Percentiles rank a stretch among this genome's conserved stretches.
Evolutionary conservation across 495 filamentous ascomycete species (phyloP).

Genomic region (Aspergillus ostianus): DNA sequence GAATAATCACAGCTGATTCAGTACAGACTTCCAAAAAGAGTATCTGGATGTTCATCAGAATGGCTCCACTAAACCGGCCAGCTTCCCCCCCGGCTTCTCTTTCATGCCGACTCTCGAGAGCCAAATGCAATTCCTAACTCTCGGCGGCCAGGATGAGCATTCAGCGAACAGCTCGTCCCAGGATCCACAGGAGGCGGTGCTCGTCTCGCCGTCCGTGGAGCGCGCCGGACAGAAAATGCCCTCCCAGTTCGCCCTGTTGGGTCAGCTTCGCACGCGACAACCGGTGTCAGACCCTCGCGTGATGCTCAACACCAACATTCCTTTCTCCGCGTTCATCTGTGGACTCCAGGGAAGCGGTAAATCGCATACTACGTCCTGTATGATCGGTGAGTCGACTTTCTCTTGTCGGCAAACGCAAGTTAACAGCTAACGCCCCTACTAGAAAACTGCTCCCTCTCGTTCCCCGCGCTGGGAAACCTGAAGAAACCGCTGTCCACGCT

Average conservation of each 20-base stretch:
- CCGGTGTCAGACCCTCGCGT: conserved; percentile 16
- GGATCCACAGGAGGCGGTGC: conserved; percentile 25
- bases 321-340: conserved; percentile 71
- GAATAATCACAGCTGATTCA: neutral
- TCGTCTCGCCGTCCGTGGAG: conserved; percentile 19
- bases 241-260: conserved; percentile 24
- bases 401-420: conserved; percentile 24
- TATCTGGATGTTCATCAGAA: neutral
- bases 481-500: conserved; percentile 57
- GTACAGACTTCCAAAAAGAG: neutral
- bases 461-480: conserved; percentile 32
- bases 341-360: conserved; percentile 75
- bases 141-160: neutral
- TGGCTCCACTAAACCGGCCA: neutral
- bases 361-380: conserved; percentile 65
- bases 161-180: neutral
- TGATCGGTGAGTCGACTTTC: conserved; percentile 57
- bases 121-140: conserved; percentile 2
- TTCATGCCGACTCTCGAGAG: neutral
- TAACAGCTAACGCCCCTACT: conserved; percentile 28
- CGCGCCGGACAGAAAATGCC: conserved; percentile 16
- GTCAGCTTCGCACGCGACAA: conserved; percentile 11
- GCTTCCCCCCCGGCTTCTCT: neutral
- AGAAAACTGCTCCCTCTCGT: conserved; percentile 54
- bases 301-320: conserved; percentile 59